phyloP scores from a whole-genome alignment of 352 stramenopile species.

The Blastocystis hominis region DNA sequence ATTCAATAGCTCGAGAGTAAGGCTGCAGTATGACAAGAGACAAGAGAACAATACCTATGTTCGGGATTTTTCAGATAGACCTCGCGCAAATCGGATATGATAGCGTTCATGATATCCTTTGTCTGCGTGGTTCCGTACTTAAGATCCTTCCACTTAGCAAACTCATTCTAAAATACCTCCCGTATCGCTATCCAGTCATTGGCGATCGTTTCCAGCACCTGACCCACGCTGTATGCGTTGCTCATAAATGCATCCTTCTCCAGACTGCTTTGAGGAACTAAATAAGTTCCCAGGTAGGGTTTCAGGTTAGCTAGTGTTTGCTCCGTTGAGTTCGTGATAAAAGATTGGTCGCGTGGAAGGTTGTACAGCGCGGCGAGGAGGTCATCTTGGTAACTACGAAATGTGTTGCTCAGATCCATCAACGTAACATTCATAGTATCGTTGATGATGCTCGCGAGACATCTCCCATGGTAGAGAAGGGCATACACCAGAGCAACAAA shows the following conservation, averaged over 20 bases:
- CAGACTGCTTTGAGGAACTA: neutral
- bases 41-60: neutral
- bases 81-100: neutral
- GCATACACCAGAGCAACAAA: neutral
- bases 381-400: neutral
- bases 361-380: neutral
- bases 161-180: neutral
- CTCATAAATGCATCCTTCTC: neutral
- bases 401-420: neutral
- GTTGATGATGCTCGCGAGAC: neutral
- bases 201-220: neutral
- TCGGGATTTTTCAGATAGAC: constrained; percentile 17
- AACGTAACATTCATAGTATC: constrained; percentile 13
- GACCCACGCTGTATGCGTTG: neutral
- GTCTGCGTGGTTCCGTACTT: neutral
- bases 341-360: neutral
- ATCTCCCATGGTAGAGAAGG: neutral
- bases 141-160: neutral
- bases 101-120: neutral
- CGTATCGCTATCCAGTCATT: neutral
- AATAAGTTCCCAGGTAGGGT: neutral
- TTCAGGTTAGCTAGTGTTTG: neutral
- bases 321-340: neutral
- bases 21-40: neutral
- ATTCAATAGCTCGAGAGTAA: neutral